Evolutionary conservation across 2,329 filamentous ascomycete species (phyloP).

Genomic region (Fusarium oxysporum): DNA sequence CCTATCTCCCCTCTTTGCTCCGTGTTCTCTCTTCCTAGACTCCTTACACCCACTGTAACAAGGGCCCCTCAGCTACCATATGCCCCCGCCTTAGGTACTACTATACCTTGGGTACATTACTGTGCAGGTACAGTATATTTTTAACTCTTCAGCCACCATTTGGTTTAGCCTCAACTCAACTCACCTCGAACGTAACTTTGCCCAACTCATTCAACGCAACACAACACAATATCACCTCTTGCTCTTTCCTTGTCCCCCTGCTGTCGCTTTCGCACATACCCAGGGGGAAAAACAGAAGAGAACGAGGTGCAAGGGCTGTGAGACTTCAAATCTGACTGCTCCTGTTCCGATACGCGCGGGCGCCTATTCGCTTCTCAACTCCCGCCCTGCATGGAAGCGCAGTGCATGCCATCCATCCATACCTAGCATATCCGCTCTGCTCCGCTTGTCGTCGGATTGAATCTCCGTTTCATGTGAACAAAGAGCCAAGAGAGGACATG

Average conservation of each 20-base stretch:
- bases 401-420: constrained; percentile 8
- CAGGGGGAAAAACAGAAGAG: not conserved
- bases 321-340: not conserved
- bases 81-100: constrained; percentile 18
- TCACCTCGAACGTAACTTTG: constrained; percentile 8
- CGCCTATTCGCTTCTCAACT: constrained; percentile 31
- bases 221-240: constrained; percentile 9
- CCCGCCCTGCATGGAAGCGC: constrained; percentile 23
- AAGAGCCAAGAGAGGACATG: not conserved
- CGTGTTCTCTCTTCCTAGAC: not conserved
- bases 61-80: constrained; percentile 23
- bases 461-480: constrained; percentile 21
- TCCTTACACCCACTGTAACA: constrained; percentile 11
- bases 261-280: not conserved
- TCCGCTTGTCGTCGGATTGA: constrained; percentile 30
- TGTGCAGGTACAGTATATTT: constrained; percentile 38
- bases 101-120: constrained; percentile 10
- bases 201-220: constrained; percentile 14
- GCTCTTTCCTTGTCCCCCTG: not conserved
- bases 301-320: not conserved
- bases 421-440: constrained; percentile 12
- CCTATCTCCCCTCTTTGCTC: not conserved
- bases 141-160: constrained; percentile 37
- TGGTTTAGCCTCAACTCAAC: constrained; percentile 28
- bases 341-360: constrained; percentile 26